phyloP scores from a whole-genome alignment of 495 filamentous ascomycete species.

The Penicillium mononematosum region DNA sequence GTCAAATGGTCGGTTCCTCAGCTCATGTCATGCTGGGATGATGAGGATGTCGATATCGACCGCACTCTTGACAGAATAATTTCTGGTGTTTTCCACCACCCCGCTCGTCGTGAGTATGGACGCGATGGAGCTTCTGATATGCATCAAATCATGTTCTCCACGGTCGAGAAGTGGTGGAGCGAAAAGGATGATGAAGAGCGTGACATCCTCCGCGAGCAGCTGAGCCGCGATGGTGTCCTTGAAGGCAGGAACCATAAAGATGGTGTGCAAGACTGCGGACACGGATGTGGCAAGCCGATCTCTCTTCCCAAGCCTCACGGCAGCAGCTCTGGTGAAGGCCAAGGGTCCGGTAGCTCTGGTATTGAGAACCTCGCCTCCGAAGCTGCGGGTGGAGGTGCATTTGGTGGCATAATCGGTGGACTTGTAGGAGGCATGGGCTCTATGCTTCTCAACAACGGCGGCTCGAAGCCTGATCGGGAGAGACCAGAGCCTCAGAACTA shows the following conservation, averaged over 20 bases:
- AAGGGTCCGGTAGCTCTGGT: constrained; percentile 28
- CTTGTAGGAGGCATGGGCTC: constrained; percentile 49
- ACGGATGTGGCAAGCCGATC: constrained; percentile 77
- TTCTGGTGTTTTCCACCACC: constrained; percentile 83
- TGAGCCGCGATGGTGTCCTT: constrained; percentile 73
- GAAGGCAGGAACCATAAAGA: constrained; percentile 79
- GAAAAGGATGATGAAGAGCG: constrained; percentile 58
- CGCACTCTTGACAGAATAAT: constrained; percentile 71
- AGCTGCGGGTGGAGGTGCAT: constrained; percentile 46
- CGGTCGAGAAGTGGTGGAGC: constrained; percentile 78
- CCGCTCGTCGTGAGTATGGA: constrained; percentile 66
- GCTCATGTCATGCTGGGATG: constrained; percentile 81
- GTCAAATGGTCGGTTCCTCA: constrained; percentile 83
- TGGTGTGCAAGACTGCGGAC: constrained; percentile 77
- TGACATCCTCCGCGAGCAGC: constrained; percentile 63
- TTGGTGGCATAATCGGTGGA: constrained; percentile 53
- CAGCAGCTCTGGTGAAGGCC: constrained; percentile 28
- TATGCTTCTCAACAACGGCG: constrained; percentile 39
- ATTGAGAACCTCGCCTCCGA: constrained; percentile 44
- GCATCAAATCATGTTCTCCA: constrained; percentile 71
- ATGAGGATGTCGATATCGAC: constrained; percentile 65
- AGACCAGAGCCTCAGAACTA: constrained; percentile 36
- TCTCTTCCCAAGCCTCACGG: constrained; percentile 49
- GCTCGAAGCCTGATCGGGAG: constrained; percentile 28
- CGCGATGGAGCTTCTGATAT: constrained; percentile 72